These are phyloP conservation scores for Fusarium nisikadoi DNA, from an alignment of 2,329 filamentous ascomycete species.

Conservation along the genomic window DNA sequence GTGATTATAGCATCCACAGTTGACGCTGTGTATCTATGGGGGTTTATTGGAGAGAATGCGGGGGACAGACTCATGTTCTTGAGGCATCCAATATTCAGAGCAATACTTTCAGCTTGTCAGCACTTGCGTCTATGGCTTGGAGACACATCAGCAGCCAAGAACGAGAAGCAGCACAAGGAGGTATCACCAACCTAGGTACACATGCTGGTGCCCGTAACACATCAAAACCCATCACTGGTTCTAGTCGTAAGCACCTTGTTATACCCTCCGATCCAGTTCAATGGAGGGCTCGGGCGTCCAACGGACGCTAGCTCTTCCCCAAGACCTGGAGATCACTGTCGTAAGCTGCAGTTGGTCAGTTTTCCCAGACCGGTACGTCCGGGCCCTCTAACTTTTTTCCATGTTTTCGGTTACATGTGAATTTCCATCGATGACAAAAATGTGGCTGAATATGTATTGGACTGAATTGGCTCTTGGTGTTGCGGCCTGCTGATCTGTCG, in stretches of 20 bases:
- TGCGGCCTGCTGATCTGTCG: neutral
- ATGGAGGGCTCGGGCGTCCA: neutral
- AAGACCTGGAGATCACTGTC: constrained; percentile 11
- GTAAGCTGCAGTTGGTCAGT: neutral
- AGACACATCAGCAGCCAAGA: constrained; percentile 26
- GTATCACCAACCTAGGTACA: constrained; percentile 8
- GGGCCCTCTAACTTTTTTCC: constrained; percentile 1
- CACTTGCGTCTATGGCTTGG: constrained; percentile 12
- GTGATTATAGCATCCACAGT: constrained; percentile 1
- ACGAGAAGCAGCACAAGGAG: neutral
- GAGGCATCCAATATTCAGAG: neutral
- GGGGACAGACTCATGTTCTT: neutral
- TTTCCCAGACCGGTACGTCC: neutral
- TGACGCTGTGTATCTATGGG: neutral
- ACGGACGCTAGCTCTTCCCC: constrained; percentile 23
- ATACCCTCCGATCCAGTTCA: neutral
- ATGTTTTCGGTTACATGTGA: constrained; percentile 44
- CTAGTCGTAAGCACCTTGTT: constrained; percentile 32
- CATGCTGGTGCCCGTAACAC: constrained; percentile 7
- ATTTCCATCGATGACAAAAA: constrained; percentile 11
- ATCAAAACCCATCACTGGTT: neutral
- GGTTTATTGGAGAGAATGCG: constrained; percentile 3
- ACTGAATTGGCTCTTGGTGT: neutral
- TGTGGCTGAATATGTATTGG: constrained; percentile 12
- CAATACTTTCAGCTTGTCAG: constrained; percentile 19